Evolutionary conservation across 2,329 filamentous ascomycete species (phyloP).

Genomic region (Macrophomina tecta): DNA sequence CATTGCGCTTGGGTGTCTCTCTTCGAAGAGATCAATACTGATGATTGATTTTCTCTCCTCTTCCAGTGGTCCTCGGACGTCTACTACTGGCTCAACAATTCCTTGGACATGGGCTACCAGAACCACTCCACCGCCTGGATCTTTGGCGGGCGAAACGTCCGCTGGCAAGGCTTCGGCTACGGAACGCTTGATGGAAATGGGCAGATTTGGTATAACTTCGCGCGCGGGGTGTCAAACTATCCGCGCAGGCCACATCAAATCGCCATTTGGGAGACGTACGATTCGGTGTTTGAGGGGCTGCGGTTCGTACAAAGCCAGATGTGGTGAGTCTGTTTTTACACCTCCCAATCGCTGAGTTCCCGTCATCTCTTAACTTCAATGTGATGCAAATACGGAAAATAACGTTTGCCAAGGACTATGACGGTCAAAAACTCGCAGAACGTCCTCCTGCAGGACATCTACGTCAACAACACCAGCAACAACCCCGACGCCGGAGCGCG

Average conservation of each 20-base stretch:
- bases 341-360: background rate
- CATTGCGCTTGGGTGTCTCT: background rate
- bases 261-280: conserved; percentile 56
- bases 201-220: conserved; percentile 64
- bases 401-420: conserved; percentile 44
- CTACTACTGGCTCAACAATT: conserved; percentile 59
- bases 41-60: too few species aligned
- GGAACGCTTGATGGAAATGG: conserved; percentile 67
- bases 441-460: conserved; percentile 57
- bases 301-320: conserved; percentile 64
- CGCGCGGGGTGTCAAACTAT: conserved; percentile 38
- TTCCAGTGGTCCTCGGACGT: conserved; percentile 49
- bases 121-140: conserved; percentile 63
- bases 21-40: too few species aligned
- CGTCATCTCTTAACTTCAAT: background rate
- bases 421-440: conserved; percentile 57
- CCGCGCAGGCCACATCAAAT: conserved; percentile 58
- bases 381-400: conserved; percentile 29
- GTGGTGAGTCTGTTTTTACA: conserved; percentile 49
- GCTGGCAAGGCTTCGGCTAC: conserved; percentile 15
- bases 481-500: conserved; percentile 4
- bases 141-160: conserved; percentile 38
- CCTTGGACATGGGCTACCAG: conserved; percentile 60
- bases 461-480: conserved; percentile 58
- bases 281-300: conserved; percentile 57